These are phyloP conservation scores for Botryotinia narcissicola DNA, from an alignment of 2,329 filamentous ascomycete species.

Conservation along the genomic window DNA sequence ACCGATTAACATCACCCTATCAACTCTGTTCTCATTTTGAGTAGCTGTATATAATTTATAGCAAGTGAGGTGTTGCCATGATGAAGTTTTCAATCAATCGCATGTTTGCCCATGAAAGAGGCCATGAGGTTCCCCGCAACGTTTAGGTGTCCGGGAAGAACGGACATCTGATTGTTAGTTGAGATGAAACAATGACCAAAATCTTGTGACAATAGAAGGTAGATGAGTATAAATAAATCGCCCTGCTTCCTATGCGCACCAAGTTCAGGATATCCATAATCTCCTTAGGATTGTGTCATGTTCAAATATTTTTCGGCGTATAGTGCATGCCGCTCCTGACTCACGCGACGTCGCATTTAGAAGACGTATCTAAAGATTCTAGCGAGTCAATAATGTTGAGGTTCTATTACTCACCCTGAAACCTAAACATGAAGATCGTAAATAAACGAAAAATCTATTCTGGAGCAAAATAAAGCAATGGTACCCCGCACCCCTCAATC, in stretches of 20 bases:
- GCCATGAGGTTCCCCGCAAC: background rate
- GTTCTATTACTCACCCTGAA: background rate
- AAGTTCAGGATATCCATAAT: too few relatives aligned
- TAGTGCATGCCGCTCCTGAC: background rate
- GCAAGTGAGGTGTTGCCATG: background rate
- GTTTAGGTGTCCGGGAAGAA: background rate
- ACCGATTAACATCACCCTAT: background rate
- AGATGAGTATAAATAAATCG: background rate
- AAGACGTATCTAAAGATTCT: too few relatives aligned
- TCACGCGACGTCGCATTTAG: background rate
- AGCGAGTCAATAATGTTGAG: accelerated
- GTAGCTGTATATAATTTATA: too few relatives aligned
- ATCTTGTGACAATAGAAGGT: background rate
- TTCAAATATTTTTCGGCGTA: too few relatives aligned
- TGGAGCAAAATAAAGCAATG: background rate
- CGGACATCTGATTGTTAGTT: background rate
- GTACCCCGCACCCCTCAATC: background rate
- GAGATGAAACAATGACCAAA: background rate
- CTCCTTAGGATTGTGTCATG: background rate
- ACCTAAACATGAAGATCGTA: background rate
- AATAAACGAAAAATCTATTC: too few relatives aligned
- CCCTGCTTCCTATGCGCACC: background rate
- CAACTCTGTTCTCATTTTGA: background rate
- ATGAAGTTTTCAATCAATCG: background rate
- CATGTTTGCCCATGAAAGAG: background rate